Conservation (phyloP, 257 asterid genomes). For the Gentiana straminea region DNA sequence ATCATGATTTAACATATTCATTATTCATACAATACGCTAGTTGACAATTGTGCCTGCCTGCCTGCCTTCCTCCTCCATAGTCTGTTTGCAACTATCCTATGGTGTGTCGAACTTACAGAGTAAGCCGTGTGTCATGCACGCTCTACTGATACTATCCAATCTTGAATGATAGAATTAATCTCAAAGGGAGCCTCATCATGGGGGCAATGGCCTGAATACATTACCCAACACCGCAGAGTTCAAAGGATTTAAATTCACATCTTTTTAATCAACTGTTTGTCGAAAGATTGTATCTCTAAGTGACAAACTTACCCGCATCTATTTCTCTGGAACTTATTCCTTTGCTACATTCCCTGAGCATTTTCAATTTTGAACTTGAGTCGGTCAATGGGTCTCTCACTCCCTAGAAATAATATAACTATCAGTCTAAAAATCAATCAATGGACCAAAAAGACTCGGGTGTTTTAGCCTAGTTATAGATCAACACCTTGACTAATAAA, state of each 20-base stretch:
- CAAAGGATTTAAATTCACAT: not conserved
- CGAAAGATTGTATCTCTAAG: not conserved
- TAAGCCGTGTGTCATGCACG: slow-evolving; percentile 2
- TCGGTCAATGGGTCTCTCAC: slow-evolving; percentile 70
- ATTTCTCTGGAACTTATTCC: slow-evolving; percentile 53
- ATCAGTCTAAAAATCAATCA: no score
- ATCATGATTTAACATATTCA: no score
- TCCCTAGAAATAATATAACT: slow-evolving; percentile 35
- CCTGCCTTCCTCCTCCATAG: no score
- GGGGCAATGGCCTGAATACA: slow-evolving; percentile 79
- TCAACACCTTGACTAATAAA: not conserved
- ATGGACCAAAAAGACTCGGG: no score
- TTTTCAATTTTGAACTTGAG: slow-evolving; percentile 42
- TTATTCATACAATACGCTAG: not conserved
- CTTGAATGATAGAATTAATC: slow-evolving; percentile 54
- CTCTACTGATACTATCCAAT: slow-evolving; percentile 55
- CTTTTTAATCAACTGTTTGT: no score
- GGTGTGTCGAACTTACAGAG: slow-evolving; percentile 24
- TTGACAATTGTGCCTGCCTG: not conserved
- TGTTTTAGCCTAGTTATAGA: not conserved
- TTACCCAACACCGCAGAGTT: slow-evolving; percentile 10
- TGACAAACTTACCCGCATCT: slow-evolving; percentile 50
- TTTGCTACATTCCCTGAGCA: slow-evolving; percentile 48
- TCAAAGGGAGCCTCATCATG: slow-evolving; percentile 83
- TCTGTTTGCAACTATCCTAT: not conserved